Conservation (phyloP, 108 stramenopile species). For the Mediolabrus comicus region DNA sequence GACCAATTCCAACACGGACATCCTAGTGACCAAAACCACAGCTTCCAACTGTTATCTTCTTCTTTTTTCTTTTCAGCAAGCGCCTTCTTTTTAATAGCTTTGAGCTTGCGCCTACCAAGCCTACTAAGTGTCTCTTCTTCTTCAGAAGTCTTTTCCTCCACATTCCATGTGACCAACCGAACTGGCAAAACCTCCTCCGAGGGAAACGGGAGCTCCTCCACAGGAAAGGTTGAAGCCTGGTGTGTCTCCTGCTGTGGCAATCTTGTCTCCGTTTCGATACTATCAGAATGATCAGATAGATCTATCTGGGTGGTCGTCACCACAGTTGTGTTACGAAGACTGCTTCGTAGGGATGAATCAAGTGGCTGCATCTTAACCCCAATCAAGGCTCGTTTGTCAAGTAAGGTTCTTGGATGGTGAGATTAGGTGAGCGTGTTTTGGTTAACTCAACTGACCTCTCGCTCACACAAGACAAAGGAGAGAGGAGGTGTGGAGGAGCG, state of each 20-base stretch:
- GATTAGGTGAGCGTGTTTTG: too few species aligned
- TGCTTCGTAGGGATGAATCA: not conserved
- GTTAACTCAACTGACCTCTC: too few species aligned
- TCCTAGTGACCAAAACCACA: not conserved
- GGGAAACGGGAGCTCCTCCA: too few species aligned
- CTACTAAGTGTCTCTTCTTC: not conserved
- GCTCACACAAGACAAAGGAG: too few species aligned
- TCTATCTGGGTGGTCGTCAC: not conserved
- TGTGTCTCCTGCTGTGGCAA: not conserved
- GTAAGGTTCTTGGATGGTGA: too few species aligned
- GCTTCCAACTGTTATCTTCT: not conserved
- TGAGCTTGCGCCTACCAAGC: not conserved
- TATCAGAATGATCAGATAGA: not conserved
- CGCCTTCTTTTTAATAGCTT: not conserved
- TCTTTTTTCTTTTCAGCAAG: not conserved
- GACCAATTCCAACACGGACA: not conserved
- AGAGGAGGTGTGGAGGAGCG: too few species aligned
- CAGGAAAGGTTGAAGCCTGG: not conserved
- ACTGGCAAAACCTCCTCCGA: not conserved
- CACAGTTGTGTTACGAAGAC: not conserved
- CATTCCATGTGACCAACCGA: not conserved
- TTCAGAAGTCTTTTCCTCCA: not conserved
- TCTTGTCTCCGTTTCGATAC: not conserved
- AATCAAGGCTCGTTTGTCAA: too few species aligned
- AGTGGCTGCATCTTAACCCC: not conserved